phyloP scores from a whole-genome alignment of 1,139 yeast genomes.

The Saccharomyces hybrid region DNA sequence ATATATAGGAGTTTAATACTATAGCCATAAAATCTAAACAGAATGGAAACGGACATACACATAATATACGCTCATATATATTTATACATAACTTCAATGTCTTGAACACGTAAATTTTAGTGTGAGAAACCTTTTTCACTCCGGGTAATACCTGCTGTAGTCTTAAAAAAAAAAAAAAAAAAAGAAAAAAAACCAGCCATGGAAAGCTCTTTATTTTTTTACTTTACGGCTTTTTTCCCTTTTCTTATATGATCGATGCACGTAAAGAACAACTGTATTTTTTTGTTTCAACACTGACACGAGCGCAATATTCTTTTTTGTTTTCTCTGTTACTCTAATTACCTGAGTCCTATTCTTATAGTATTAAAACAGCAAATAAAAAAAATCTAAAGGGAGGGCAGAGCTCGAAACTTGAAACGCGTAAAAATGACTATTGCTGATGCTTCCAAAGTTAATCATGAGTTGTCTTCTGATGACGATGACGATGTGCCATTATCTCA shows the following conservation, averaged over 20 bases:
- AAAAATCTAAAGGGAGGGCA: background rate
- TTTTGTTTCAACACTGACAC: background rate
- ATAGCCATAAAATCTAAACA: background rate
- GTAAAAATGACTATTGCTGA: background rate
- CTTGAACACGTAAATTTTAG: background rate
- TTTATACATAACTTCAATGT: background rate
- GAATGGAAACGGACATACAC: background rate
- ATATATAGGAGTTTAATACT: background rate
- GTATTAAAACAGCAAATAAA: background rate
- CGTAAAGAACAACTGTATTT: background rate
- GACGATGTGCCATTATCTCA: background rate
- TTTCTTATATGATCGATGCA: background rate
- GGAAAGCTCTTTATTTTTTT: background rate
- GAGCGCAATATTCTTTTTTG: background rate
- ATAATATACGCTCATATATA: background rate
- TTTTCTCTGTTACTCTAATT: background rate
- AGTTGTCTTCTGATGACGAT: background rate
- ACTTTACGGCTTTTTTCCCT: background rate
- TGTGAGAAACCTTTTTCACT: background rate
- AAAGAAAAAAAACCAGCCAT: background rate
- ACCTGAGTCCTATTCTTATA: background rate
- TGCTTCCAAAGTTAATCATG: background rate
- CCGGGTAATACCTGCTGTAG: background rate
- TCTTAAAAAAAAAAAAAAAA: background rate
- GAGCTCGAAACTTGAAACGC: background rate